These are phyloP conservation scores for Prunus mume DNA, from an alignment of 306 rosid species.

Conservation along the genomic window DNA sequence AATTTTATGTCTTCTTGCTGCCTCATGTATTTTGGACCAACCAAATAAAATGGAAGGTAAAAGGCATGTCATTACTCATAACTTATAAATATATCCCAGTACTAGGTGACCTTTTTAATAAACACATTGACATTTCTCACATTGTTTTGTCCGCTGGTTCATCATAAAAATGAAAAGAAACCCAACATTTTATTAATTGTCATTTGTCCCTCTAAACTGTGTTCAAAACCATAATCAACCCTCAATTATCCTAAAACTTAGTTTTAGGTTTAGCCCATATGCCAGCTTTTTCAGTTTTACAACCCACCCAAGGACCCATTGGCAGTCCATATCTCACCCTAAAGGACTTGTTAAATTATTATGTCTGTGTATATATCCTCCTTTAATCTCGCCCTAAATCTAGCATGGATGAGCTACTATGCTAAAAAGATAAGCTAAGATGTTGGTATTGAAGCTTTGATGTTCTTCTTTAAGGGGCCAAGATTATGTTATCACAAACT, in stretches of 20 bases:
- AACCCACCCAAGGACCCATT: constrained; percentile 10
- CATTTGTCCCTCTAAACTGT: not conserved
- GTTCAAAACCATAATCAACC: not conserved
- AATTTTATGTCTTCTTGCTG: not conserved
- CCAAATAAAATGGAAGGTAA: not conserved
- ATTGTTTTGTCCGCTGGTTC: not conserved
- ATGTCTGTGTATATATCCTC: not conserved
- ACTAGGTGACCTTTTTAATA: not conserved
- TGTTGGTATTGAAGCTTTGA: constrained; percentile 10
- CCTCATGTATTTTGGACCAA: not conserved
- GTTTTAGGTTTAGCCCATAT: too few relatives aligned
- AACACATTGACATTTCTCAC: not conserved
- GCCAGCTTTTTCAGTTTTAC: too few relatives aligned
- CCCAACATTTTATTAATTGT: not conserved
- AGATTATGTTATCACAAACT: not conserved
- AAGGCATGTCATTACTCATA: not conserved
- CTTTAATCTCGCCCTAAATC: constrained; percentile 9
- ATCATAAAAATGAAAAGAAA: too few relatives aligned
- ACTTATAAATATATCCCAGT: not conserved
- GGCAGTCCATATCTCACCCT: constrained; percentile 6
- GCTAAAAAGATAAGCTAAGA: constrained; percentile 7
- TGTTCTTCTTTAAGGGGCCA: constrained; percentile 36
- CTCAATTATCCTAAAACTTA: too few relatives aligned
- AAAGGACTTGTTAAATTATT: constrained; percentile 18
- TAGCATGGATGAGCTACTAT: not conserved